A percentile compares a stretch with the other conserved stretches of the same genome.
Evolutionary conservation across 441 rosid species (phyloP).

Genomic region (Arabidopsis hybrid): DNA sequence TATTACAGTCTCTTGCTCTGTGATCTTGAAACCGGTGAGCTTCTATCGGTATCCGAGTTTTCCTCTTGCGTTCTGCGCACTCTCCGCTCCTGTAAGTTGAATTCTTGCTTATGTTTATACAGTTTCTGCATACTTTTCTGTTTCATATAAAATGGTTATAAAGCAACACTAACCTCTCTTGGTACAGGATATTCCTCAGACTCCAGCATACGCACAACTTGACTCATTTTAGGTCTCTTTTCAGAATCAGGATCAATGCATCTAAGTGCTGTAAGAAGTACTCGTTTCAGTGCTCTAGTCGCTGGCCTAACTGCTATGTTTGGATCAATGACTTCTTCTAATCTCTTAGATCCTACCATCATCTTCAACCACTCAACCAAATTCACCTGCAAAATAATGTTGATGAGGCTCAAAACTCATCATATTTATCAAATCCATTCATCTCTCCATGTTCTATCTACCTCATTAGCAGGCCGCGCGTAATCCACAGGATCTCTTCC

Average conservation of each 20-base stretch:
- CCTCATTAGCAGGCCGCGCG: slow-evolving; percentile 87
- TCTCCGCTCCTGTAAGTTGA: slow-evolving; percentile 74
- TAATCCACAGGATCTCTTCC: slow-evolving; percentile 99
- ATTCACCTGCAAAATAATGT: slow-evolving; percentile 67
- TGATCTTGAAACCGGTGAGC: slow-evolving; percentile 62
- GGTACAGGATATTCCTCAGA: slow-evolving; percentile 93
- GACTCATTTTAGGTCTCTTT: slow-evolving; percentile 94
- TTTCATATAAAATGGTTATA: background rate
- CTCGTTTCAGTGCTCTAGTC: slow-evolving; percentile 80
- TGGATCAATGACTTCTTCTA: slow-evolving; percentile 96
- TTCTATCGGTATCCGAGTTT: slow-evolving; percentile 85
- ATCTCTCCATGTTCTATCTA: slow-evolving; percentile 32
- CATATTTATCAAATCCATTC: background rate
- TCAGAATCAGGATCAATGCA: slow-evolving; percentile 95
- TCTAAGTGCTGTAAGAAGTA: slow-evolving; percentile 90
- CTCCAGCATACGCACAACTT: slow-evolving; percentile 96
- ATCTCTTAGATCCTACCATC: slow-evolving; percentile 87
- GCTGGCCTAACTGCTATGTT: slow-evolving; percentile 81
- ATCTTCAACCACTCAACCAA: slow-evolving; percentile 96
- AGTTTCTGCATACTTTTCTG: background rate
- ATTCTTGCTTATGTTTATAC: slow-evolving; percentile 20
- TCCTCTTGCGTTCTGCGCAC: slow-evolving; percentile 71
- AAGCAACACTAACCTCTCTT: slow-evolving; percentile 73
- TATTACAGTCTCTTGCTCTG: slow-evolving; percentile 52
- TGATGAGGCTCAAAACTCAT: slow-evolving; percentile 16